Evolutionary conservation across 805 yeast genomes (phyloP).

Genomic region (Teunomyces barrocoloradensis): DNA sequence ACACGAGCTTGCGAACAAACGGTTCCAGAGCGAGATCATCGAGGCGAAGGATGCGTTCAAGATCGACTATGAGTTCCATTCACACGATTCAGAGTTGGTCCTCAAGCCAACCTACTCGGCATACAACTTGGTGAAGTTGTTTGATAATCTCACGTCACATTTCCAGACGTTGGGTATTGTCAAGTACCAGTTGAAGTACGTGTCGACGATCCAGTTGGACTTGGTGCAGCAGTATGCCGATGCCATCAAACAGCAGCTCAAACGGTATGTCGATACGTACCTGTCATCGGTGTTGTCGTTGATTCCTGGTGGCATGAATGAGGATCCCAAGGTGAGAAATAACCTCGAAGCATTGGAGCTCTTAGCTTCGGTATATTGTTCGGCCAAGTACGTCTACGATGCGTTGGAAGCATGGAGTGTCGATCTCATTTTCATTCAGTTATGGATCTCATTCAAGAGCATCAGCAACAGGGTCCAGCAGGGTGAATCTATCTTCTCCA

Average conservation of each 20-base stretch:
- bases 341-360: slow-evolving; percentile 26
- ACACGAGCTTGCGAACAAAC: slow-evolving; percentile 44
- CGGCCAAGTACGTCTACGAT: slow-evolving; percentile 26
- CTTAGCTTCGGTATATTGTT: slow-evolving; percentile 35
- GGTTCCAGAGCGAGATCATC: slow-evolving; percentile 51
- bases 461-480: slow-evolving; percentile 12
- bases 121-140: slow-evolving; percentile 51
- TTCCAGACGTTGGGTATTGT: slow-evolving; percentile 50
- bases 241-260: slow-evolving; percentile 29
- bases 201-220: slow-evolving; percentile 56
- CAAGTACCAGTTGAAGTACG: slow-evolving; percentile 53
- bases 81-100: slow-evolving; percentile 2
- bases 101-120: slow-evolving; percentile 62
- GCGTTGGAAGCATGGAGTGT: slow-evolving; percentile 38
- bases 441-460: slow-evolving; percentile 34
- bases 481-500: slow-evolving; percentile 31
- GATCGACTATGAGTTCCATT: slow-evolving; percentile 54
- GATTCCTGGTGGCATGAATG: slow-evolving; percentile 36
- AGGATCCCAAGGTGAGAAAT: slow-evolving; percentile 15
- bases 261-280: slow-evolving; percentile 40
- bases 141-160: slow-evolving; percentile 55
- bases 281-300: slow-evolving; percentile 30
- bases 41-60: slow-evolving; percentile 48
- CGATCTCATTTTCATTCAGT: slow-evolving; percentile 38
- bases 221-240: slow-evolving; percentile 52